Conservation (phyloP, 2,329 filamentous ascomycete species). For the Neoascochyta sp. region DNA sequence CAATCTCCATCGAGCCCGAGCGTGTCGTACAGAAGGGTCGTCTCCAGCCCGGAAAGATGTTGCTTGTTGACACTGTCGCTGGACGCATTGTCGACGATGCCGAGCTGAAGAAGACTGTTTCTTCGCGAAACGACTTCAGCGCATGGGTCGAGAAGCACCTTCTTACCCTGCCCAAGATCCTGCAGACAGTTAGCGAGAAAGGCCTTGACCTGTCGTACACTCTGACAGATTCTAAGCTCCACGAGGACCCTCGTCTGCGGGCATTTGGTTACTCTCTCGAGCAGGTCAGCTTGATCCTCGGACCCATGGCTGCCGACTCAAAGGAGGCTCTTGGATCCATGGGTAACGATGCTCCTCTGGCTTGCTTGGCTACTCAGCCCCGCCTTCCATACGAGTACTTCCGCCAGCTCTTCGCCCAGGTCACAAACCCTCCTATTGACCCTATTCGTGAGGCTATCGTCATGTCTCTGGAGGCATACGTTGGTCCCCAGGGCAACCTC, state of each 20-base stretch:
- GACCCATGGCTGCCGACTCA: constrained; percentile 93
- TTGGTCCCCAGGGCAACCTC: constrained; percentile 91
- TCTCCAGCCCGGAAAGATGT: constrained; percentile 90
- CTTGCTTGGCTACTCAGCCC: constrained; percentile 84
- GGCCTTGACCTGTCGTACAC: constrained; percentile 62
- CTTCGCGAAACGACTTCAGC: constrained; percentile 83
- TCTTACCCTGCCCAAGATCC: constrained; percentile 72
- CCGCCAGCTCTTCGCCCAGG: constrained; percentile 94
- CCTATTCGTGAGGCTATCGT: constrained; percentile 96
- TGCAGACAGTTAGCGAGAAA: constrained; percentile 58
- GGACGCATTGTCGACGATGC: constrained; percentile 92
- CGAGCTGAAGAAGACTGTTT: constrained; percentile 84
- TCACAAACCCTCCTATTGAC: constrained; percentile 96
- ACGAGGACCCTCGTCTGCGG: constrained; percentile 78
- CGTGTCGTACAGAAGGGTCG: constrained; percentile 88
- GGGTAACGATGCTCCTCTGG: constrained; percentile 93
- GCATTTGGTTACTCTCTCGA: constrained; percentile 94
- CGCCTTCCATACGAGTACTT: constrained; percentile 94
- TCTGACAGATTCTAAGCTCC: constrained; percentile 66
- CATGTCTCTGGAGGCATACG: constrained; percentile 96
- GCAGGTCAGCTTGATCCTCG: constrained; percentile 86
- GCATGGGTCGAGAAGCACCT: constrained; percentile 84
- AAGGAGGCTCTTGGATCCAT: constrained; percentile 97
- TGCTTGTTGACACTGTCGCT: constrained; percentile 85
- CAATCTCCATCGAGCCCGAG: constrained; percentile 87